Conservation (phyloP, 2,329 filamentous ascomycete species). For the Xylariaceae sp. region DNA sequence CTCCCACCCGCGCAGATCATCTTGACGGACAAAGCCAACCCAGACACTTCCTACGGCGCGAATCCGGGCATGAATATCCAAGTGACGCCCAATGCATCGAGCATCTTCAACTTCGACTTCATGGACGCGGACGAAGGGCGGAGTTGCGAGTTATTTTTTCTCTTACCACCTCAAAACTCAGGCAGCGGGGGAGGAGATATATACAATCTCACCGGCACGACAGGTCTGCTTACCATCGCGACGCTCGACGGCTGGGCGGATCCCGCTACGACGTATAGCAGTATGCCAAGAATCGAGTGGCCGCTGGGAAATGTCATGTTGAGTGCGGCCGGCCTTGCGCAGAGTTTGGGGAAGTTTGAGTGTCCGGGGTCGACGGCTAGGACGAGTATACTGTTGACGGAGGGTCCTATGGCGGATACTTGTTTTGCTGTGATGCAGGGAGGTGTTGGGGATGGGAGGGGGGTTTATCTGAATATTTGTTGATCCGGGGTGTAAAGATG, state of each 20-base stretch:
- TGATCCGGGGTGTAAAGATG: neutral
- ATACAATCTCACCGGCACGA: slow-evolving; percentile 19
- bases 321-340: slow-evolving; percentile 6
- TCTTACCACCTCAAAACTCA: neutral
- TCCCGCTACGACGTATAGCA: slow-evolving; percentile 19
- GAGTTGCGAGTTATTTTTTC: slow-evolving; percentile 61
- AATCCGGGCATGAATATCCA: slow-evolving; percentile 41
- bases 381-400: slow-evolving; percentile 17
- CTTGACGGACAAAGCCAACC: slow-evolving; percentile 51
- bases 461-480: slow-evolving; percentile 25
- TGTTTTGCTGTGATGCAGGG: slow-evolving; percentile 22
- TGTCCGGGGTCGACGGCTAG: slow-evolving; percentile 18
- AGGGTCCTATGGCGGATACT: slow-evolving; percentile 20
- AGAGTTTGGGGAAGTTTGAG: slow-evolving; percentile 16
- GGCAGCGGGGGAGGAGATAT: slow-evolving; percentile 30
- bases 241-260: slow-evolving; percentile 17
- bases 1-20: slow-evolving; percentile 38
- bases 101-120: slow-evolving; percentile 69
- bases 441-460: slow-evolving; percentile 6
- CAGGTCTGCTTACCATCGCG: slow-evolving; percentile 17
- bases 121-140: slow-evolving; percentile 49
- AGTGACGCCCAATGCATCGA: slow-evolving; percentile 48
- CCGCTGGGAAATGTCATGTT: slow-evolving; percentile 14
- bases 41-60: slow-evolving; percentile 40
- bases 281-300: slow-evolving; percentile 17